Percentiles rank a stretch among this genome's conserved stretches.
Evolutionary conservation across 305 asterid species (phyloP).

Genomic region (Fraxinus paxiana): DNA sequence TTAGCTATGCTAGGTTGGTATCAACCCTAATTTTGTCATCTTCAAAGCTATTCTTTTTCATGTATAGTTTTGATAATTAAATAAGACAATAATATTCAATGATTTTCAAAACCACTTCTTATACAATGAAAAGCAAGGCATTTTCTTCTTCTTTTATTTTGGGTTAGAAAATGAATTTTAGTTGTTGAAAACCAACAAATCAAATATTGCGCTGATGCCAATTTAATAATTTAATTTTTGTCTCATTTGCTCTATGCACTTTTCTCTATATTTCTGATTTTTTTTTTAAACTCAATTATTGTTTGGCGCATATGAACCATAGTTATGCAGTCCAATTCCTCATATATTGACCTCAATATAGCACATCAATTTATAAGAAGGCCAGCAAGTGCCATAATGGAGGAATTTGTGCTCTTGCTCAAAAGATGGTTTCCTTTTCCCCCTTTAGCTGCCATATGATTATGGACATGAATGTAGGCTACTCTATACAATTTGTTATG

Average conservation of each 20-base stretch:
- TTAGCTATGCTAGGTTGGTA: not conserved
- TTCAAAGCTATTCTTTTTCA: not conserved
- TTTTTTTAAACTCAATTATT: not conserved
- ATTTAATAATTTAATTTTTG: not conserved
- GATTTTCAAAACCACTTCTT: not conserved
- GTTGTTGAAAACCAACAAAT: not conserved
- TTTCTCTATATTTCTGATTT: not conserved
- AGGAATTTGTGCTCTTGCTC: not conserved
- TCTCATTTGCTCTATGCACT: not conserved
- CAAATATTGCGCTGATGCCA: not conserved
- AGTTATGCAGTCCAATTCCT: not conserved
- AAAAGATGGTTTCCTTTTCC: not conserved
- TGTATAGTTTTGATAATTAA: not conserved
- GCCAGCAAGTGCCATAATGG: not conserved
- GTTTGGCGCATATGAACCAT: not conserved
- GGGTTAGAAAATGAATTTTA: not conserved
- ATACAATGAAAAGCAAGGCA: not conserved
- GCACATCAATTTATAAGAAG: not conserved
- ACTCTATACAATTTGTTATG: not conserved
- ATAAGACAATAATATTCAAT: not conserved
- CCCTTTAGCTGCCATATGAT: not conserved
- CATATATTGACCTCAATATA: not conserved
- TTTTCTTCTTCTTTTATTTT: not conserved
- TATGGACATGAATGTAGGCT: not conserved
- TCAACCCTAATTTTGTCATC: not conserved